These are phyloP conservation scores for Saccharomyces hybrid DNA, from an alignment of 1,139 yeast species.

Conservation along the genomic window DNA sequence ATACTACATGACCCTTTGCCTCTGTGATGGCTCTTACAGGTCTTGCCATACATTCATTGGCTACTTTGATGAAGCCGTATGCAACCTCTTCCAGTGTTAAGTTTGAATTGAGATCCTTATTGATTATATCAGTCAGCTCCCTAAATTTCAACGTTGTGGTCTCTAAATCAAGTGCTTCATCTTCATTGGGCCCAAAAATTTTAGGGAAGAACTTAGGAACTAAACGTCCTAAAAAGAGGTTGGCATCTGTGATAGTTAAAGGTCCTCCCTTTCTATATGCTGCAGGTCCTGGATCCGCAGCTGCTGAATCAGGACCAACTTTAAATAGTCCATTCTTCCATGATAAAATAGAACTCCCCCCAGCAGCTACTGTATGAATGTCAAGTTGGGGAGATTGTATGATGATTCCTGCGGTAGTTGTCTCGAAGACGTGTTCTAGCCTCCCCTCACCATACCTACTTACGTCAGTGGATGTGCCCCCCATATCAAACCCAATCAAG, in stretches of 20 bases:
- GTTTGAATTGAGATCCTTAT: conserved; percentile 31
- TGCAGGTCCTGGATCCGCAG: conserved; percentile 59
- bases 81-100: conserved; percentile 44
- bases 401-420: conserved; percentile 49
- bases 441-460: conserved; percentile 41
- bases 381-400: conserved; percentile 53
- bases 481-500: conserved; percentile 54
- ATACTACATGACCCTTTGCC: conserved; percentile 43
- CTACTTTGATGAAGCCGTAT: conserved; percentile 46
- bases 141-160: conserved; percentile 36
- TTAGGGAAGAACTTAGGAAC: conserved; percentile 50
- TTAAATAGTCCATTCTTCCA: conserved; percentile 50
- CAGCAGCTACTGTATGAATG: conserved; percentile 55
- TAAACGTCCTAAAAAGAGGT: conserved; percentile 45
- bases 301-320: conserved; percentile 55
- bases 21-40: conserved; percentile 51
- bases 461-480: conserved; percentile 57
- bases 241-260: conserved; percentile 53
- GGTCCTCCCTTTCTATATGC: conserved; percentile 56
- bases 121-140: conserved; percentile 39
- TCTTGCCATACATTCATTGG: conserved; percentile 50
- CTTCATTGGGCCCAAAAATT: conserved; percentile 52
- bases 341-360: conserved; percentile 49
- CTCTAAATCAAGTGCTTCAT: conserved; percentile 43
- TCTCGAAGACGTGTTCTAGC: conserved; percentile 49